Base-by-base conservation (phyloP, 495 filamentous ascomycete genomes). In the Venustampulla echinocandica region DNA sequence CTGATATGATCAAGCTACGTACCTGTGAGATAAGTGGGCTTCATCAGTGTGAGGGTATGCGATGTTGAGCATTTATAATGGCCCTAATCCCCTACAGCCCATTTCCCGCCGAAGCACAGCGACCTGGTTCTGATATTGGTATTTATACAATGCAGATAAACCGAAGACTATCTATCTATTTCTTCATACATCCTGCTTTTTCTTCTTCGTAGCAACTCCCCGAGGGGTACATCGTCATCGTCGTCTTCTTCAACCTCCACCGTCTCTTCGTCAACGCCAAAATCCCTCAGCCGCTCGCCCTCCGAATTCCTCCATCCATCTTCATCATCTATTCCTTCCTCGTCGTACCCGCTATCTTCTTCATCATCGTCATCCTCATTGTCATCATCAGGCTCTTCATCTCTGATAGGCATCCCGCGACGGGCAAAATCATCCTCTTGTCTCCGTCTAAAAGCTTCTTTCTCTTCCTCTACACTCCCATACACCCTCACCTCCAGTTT, bases 271-370 rank as follows among this genome's bases (percentile, higher is more conserved):
- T 70, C 65, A 2, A 66, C 69, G 6, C 92, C 92, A 61, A 88
- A 98, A 59, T 98, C 92, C 34, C 79, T 71, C 25, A 97, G 69
- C 7, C 80, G 69, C 54, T 96, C 89, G 3, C 92, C 92, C 33
- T 95, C 90, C 0, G 79, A 73, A 52, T 95, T 90, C 4, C 70
- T 76, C 92, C 92, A 97, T 5, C 65, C 73, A 54, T 80, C 76
- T 6, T 77, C 74, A 42, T 69, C 67, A 39, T 65, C 60, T 4
- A 56, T 62, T 0, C 60, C 57, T 4, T 64, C 58, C 7, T 55
- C 55, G 51, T 54, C 59, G n/a, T n/a, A n/a, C 2, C 62, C 57
- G n/a, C 51, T 53, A 9, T 63, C 60, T 40, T 62, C 64, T 17
- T 67, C 63, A n/a, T 30, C 27, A n/a, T 49, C 55, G 0, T 71